Conservation (phyloP, 306 rosid species). For the Betula pendula region DNA sequence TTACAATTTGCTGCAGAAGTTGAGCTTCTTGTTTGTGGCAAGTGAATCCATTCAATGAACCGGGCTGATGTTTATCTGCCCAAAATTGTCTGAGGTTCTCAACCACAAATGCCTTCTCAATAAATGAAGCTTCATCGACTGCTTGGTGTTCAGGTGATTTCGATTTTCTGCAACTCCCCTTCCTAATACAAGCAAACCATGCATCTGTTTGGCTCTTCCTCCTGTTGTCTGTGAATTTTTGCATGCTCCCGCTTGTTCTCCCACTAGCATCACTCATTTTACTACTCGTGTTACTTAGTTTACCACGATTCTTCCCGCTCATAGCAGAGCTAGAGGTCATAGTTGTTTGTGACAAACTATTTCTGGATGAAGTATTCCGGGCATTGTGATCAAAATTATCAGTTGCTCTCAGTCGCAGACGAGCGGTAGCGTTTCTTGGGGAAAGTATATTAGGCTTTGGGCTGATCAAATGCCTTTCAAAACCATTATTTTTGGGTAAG, state of each 20-base stretch:
- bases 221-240: constrained; percentile 53
- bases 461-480: constrained; percentile 21
- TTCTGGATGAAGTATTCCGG: constrained; percentile 28
- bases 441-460: constrained; percentile 38
- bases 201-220: constrained; percentile 48
- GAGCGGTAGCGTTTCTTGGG: constrained; percentile 28
- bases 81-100: constrained; percentile 67
- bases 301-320: constrained; percentile 48
- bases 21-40: constrained; percentile 75
- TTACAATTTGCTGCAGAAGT: constrained; percentile 72
- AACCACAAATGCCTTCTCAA: constrained; percentile 60
- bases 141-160: constrained; percentile 63
- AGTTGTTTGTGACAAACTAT: constrained; percentile 39
- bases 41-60: constrained; percentile 71
- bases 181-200: constrained; percentile 76
- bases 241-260: constrained; percentile 55
- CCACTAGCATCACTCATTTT: constrained; percentile 53
- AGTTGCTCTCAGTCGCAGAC: constrained; percentile 31
- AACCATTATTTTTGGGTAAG: constrained; percentile 32
- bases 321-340: constrained; percentile 40
- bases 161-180: constrained; percentile 49
- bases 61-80: constrained; percentile 82
- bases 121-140: constrained; percentile 57
- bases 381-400: constrained; percentile 31
- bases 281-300: constrained; percentile 36